These are phyloP conservation scores for Allodekkera sacchari DNA, from an alignment of 805 yeast species.

Conservation along the genomic window DNA sequence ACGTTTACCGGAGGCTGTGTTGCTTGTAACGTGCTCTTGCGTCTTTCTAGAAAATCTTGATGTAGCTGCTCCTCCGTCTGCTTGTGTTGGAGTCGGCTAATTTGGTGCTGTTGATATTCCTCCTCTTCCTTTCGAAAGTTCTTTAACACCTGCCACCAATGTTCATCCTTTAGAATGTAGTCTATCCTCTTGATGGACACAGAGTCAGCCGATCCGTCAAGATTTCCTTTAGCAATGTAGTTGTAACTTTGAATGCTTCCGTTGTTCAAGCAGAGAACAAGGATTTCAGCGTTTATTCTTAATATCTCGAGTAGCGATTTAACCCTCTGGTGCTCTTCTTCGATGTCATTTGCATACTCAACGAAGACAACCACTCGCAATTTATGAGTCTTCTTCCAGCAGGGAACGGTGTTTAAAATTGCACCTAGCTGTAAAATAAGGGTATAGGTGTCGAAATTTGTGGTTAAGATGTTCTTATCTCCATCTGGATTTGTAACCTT, in stretches of 20 bases:
- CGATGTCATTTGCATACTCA: constrained; percentile 61
- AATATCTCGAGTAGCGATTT: constrained; percentile 58
- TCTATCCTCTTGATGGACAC: constrained; percentile 38
- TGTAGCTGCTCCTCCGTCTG: background rate
- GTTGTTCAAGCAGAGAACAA: constrained; percentile 60
- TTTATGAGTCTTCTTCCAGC: constrained; percentile 73
- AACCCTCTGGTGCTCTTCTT: constrained; percentile 61
- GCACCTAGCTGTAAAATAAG: constrained; percentile 91
- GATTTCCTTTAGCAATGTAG: constrained; percentile 72
- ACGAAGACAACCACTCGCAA: constrained; percentile 86
- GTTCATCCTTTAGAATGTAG: constrained; percentile 44
- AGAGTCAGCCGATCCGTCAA: constrained; percentile 26
- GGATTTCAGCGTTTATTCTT: constrained; percentile 69
- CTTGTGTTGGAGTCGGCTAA: background rate
- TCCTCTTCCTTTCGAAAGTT: constrained; percentile 41
- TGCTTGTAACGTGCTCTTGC: background rate
- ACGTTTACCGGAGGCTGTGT: constrained; percentile 9
- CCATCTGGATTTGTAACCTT: constrained; percentile 59
- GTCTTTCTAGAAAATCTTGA: background rate
- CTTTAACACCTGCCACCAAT: constrained; percentile 77
- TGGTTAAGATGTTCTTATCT: constrained; percentile 58
- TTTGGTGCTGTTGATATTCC: background rate
- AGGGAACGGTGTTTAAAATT: constrained; percentile 84
- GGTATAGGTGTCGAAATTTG: constrained; percentile 94
- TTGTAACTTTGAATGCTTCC: constrained; percentile 56